Percentiles rank a stretch among this genome's conserved stretches.
Conservation (phyloP, 2,329 filamentous ascomycete genomes). For the Claviceps digitariae region DNA sequence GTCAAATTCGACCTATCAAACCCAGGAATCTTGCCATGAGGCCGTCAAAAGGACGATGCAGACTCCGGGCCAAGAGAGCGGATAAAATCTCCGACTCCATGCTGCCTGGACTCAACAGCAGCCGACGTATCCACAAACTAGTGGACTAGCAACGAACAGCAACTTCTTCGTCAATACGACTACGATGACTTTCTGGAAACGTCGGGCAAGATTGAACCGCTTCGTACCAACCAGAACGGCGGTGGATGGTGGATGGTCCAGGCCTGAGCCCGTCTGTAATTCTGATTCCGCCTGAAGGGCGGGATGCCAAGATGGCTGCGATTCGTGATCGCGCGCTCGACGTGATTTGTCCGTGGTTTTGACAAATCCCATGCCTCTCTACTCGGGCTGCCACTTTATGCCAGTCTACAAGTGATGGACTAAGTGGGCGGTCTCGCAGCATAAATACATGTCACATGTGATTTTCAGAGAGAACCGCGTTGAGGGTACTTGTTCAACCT, state of each 20-base stretch:
- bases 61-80: neutral
- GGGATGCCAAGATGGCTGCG: no score
- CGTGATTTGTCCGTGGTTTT: neutral
- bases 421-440: neutral
- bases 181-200: neutral
- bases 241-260: no score
- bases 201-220: no score
- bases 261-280: no score
- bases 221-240: no score
- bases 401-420: neutral
- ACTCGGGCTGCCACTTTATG: neutral
- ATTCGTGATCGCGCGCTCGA: neutral
- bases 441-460: neutral
- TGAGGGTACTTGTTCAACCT: neutral
- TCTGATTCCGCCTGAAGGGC: no score
- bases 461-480: neutral
- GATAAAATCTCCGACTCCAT: no score
- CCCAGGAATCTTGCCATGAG: neutral
- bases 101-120: neutral
- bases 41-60: neutral
- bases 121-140: no score
- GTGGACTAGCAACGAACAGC: neutral
- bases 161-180: neutral
- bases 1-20: neutral
- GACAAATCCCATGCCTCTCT: neutral